A percentile compares a stretch with the other conserved stretches of the same genome.
phyloP scores from a whole-genome alignment of 177 flowering plant species.

The Telopea speciosissima region DNA sequence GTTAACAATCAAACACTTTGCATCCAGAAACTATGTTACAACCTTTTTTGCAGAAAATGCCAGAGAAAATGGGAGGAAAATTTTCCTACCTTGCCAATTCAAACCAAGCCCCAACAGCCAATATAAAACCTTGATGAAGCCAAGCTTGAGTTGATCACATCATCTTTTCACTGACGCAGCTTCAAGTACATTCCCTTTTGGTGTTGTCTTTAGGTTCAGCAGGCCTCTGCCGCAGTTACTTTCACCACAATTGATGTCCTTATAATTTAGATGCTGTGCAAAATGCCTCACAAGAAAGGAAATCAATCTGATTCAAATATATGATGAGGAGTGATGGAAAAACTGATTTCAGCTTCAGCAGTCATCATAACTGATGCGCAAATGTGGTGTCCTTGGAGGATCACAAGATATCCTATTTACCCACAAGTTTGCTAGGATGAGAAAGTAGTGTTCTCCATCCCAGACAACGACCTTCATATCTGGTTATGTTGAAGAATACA shows the following conservation, averaged over 20 bases:
- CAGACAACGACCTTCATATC: slow-evolving; percentile 54
- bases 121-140: neutral
- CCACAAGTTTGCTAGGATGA: slow-evolving; percentile 71
- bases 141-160: neutral
- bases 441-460: slow-evolving; percentile 52
- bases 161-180: neutral
- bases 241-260: neutral
- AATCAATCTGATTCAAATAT: no score
- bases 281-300: no score
- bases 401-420: slow-evolving; percentile 49
- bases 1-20: slow-evolving; percentile 1
- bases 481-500: slow-evolving; percentile 19
- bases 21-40: slow-evolving; percentile 6
- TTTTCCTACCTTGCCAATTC: neutral
- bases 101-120: neutral
- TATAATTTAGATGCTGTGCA: neutral
- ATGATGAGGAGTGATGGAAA: no score
- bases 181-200: neutral
- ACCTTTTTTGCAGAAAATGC: slow-evolving; percentile 8
- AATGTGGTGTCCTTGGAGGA: slow-evolving; percentile 45
- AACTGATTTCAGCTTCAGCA: neutral
- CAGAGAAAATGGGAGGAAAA: neutral
- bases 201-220: neutral
- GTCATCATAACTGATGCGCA: slow-evolving; percentile 1
- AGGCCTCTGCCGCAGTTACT: neutral